A percentile compares a stretch with the other conserved stretches of the same genome.
Conservation (phyloP, 2,329 filamentous ascomycete species). For the Aphanoascus verrucosus region DNA sequence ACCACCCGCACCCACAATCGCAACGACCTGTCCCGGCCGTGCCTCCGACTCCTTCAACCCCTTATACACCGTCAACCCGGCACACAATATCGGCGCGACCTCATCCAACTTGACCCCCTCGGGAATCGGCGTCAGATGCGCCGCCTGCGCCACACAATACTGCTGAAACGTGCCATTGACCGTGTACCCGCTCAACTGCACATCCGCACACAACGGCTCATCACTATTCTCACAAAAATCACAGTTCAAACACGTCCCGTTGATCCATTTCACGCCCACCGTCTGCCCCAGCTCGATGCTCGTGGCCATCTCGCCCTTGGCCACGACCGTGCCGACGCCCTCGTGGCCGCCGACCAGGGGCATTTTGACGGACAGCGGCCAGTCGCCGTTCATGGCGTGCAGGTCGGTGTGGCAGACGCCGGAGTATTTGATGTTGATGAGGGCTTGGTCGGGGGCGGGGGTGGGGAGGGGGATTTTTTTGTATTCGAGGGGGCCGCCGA, state of each 20-base stretch:
- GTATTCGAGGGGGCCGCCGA: conserved; percentile 52
- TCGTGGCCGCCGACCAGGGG: conserved; percentile 75
- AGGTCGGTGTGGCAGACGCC: conserved; percentile 86
- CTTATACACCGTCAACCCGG: conserved; percentile 82
- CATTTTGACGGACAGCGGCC: conserved; percentile 72
- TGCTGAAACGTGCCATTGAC: conserved; percentile 91
- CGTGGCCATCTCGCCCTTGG: conserved; percentile 62
- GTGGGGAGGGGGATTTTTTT: conserved; percentile 61
- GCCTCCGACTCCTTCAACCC: conserved; percentile 75
- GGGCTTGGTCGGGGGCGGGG: conserved; percentile 79
- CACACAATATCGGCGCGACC: conserved; percentile 70
- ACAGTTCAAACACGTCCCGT: conserved; percentile 74
- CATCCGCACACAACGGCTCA: conserved; percentile 69
- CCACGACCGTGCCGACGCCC: conserved; percentile 73
- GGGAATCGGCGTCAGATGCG: conserved; percentile 71
- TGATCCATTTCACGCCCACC: conserved; percentile 86
- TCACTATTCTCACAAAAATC: conserved; percentile 70
- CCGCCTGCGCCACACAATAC: conserved; percentile 78
- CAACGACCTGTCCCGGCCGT: conserved; percentile 64
- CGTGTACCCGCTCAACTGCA: conserved; percentile 76
- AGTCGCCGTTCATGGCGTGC: conserved; percentile 76
- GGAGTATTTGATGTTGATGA: conserved; percentile 82
- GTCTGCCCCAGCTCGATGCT: conserved; percentile 74
- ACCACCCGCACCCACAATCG: conserved; percentile 77
- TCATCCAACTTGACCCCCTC: conserved; percentile 67